Evolutionary conservation across 345 rosid genomes (phyloP).

Genomic region (Angophora floribunda): DNA sequence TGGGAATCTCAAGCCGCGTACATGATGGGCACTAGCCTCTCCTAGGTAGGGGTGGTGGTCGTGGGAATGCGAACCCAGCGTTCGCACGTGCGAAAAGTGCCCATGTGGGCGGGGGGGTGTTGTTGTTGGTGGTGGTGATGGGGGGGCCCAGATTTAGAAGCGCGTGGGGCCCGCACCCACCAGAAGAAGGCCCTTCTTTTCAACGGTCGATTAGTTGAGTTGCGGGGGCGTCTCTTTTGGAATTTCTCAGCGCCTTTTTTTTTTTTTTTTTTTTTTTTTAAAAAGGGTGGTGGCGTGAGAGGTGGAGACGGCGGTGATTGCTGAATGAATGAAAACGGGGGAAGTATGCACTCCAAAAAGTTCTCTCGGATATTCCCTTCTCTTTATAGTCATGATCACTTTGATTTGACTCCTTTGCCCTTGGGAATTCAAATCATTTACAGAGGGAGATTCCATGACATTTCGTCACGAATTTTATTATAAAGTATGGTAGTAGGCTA

Average conservation of each 20-base stretch:
- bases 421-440: neutral
- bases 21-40: neutral
- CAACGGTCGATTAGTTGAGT: neutral
- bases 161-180: neutral
- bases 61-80: neutral
- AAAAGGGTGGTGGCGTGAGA: neutral
- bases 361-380: neutral
- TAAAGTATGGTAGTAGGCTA: neutral
- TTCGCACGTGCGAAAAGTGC: neutral
- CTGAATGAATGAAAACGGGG: neutral
- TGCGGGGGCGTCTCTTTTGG: neutral
- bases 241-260: neutral
- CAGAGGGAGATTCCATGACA: rapidly evolving
- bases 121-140: neutral
- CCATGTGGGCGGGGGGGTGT: neutral
- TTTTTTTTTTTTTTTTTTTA: too few relatives aligned
- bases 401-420: neutral
- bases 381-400: neutral
- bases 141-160: neutral
- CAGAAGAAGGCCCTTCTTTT: neutral
- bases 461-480: neutral
- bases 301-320: neutral
- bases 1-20: neutral
- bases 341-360: neutral
- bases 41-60: neutral